These are phyloP conservation scores for Fusarium sp. DNA, from an alignment of 2,329 filamentous ascomycete genomes.

Conservation along the genomic window DNA sequence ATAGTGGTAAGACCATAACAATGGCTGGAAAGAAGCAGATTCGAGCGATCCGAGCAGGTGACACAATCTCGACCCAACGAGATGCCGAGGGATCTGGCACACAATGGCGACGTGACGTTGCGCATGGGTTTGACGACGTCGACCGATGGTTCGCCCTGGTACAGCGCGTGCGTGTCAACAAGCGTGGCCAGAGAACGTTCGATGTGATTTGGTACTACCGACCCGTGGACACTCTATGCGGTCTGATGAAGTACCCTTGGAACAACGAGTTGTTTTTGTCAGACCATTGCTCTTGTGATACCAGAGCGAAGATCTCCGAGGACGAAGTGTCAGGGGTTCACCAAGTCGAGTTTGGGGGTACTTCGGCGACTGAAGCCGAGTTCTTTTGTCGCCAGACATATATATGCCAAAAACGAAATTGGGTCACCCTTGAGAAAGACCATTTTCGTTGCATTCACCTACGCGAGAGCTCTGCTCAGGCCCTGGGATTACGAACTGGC, in stretches of 20 bases:
- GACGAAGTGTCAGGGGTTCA: slow-evolving; percentile 67
- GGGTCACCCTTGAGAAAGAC: slow-evolving; percentile 63
- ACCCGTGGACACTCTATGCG: slow-evolving; percentile 75
- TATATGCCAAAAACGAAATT: slow-evolving; percentile 65
- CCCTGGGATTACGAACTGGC: slow-evolving; percentile 55
- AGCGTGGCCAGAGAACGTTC: slow-evolving; percentile 55
- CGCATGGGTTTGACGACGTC: slow-evolving; percentile 53
- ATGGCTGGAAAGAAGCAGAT: slow-evolving; percentile 37
- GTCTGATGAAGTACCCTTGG: slow-evolving; percentile 72
- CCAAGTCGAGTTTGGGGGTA: slow-evolving; percentile 65
- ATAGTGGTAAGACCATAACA: slow-evolving; percentile 34
- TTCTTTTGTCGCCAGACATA: slow-evolving; percentile 80
- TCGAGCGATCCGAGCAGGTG: slow-evolving; percentile 52
- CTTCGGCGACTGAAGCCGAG: slow-evolving; percentile 56
- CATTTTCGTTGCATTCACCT: slow-evolving; percentile 65
- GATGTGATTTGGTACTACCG: slow-evolving; percentile 80
- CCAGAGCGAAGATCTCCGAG: slow-evolving; percentile 57
- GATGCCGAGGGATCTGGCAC: slow-evolving; percentile 59
- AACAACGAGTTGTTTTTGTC: slow-evolving; percentile 79
- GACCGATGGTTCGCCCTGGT: slow-evolving; percentile 78
- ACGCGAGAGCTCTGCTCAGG: slow-evolving; percentile 15
- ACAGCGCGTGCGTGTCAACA: slow-evolving; percentile 58
- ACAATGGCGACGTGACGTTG: slow-evolving; percentile 63
- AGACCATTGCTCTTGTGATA: slow-evolving; percentile 76
- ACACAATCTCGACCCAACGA: slow-evolving; percentile 59